Conservation (phyloP, 495 filamentous ascomycete species). For the Neurospora pannonica region DNA sequence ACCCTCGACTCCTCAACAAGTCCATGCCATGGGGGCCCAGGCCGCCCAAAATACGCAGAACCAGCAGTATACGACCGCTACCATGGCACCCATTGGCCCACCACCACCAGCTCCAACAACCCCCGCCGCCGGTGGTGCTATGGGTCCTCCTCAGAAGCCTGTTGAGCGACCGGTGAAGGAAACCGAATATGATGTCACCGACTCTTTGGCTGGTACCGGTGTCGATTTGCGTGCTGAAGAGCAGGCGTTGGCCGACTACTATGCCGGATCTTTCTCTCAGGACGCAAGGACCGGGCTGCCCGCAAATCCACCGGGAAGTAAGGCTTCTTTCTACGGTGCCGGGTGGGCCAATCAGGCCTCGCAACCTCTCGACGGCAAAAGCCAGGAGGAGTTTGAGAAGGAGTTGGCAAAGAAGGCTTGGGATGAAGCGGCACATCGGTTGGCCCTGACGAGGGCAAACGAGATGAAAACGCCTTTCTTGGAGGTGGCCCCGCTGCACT, state of each 20-base stretch:
- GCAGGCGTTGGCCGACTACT: constrained; percentile 54
- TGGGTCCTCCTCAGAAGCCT: constrained; percentile 76
- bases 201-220: constrained; percentile 69
- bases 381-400: constrained; percentile 42
- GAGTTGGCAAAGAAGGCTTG: constrained; percentile 37
- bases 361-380: constrained; percentile 33
- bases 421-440: constrained; percentile 33
- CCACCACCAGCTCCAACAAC: constrained; percentile 15
- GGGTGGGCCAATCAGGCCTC: constrained; percentile 49
- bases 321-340: constrained; percentile 46
- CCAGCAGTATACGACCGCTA: constrained; percentile 31
- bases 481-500: constrained; percentile 34
- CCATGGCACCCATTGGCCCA: constrained; percentile 24
- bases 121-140: constrained; percentile 31
- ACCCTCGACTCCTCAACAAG: background rate
- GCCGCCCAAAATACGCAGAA: background rate
- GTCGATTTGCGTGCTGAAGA: constrained; percentile 81
- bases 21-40: background rate
- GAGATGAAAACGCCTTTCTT: constrained; percentile 37
- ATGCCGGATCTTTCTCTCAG: constrained; percentile 27
- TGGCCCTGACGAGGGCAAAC: constrained; percentile 32
- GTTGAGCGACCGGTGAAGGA: constrained; percentile 59
- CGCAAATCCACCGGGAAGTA: constrained; percentile 37
- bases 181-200: constrained; percentile 56
- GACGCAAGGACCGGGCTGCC: constrained; percentile 36